Percentiles rank a stretch among this genome's conserved stretches.
phyloP scores from a whole-genome alignment of 441 rosid species.

The Gossypium lobatum region DNA sequence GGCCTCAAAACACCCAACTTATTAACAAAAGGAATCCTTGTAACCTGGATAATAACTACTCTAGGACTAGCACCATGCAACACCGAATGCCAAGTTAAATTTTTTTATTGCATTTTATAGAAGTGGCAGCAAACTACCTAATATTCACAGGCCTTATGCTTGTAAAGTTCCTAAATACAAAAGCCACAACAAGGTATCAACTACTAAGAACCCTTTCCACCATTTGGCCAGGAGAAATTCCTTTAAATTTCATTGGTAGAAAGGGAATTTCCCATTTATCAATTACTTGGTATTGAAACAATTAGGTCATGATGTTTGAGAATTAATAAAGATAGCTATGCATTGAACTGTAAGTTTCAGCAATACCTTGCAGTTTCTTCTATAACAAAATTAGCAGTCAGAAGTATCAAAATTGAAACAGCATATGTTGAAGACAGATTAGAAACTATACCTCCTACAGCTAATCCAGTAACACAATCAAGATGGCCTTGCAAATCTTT shows the following conservation, averaged over 20 bases:
- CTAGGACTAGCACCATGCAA: conserved; percentile 3
- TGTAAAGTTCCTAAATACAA: not conserved
- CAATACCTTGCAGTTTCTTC: not conserved
- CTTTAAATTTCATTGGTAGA: not conserved
- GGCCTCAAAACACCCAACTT: not conserved
- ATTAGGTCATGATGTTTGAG: not conserved
- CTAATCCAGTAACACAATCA: conserved; percentile 69
- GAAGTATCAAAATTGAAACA: not conserved
- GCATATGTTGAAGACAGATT: not conserved
- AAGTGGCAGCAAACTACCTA: not conserved
- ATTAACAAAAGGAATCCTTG: not conserved
- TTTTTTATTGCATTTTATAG: not conserved
- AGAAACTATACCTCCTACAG: conserved; percentile 60
- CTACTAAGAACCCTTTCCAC: not conserved
- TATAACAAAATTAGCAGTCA: not conserved
- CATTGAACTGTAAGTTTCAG: not conserved
- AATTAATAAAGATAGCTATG: not conserved
- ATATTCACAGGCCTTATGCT: not conserved
- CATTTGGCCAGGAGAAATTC: conserved; percentile 1
- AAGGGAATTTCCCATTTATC: not conserved
- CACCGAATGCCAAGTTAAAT: not conserved
- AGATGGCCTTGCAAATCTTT: conserved; percentile 66
- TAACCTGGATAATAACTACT: not conserved
- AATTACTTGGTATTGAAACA: not conserved
- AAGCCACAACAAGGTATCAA: not conserved